Percentiles rank a stretch among this genome's conserved stretches.
These are phyloP conservation scores for Dendrobium nobile DNA, from an alignment of 106 monocot genomes.

Conservation along the genomic window DNA sequence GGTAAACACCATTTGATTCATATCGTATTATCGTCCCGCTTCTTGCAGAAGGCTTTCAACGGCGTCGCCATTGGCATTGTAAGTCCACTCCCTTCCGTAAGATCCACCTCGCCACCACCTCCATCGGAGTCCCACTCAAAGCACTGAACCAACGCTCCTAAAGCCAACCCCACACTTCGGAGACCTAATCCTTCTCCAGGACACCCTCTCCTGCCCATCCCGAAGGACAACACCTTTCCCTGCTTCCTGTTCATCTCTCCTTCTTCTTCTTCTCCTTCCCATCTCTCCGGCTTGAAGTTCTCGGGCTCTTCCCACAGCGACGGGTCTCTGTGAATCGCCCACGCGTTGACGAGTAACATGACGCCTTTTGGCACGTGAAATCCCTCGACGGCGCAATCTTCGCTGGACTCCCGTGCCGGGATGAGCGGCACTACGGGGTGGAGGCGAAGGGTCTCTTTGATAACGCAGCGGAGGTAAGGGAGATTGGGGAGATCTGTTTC, in stretches of 20 bases:
- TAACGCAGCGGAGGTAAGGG: constrained; percentile 9
- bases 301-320: background rate
- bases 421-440: constrained; percentile 6
- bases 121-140: constrained; percentile 30
- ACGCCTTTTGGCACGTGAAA: constrained; percentile 2
- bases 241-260: background rate
- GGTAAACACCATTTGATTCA: too few relatives aligned
- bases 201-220: constrained; percentile 35
- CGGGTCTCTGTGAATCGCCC: constrained; percentile 12
- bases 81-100: constrained; percentile 12
- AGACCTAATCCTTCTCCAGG: constrained; percentile 24
- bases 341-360: constrained; percentile 13
- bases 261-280: background rate
- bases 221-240: constrained; percentile 16
- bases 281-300: constrained; percentile 12
- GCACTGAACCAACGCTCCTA: constrained; percentile 24
- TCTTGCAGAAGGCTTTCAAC: background rate
- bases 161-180: constrained; percentile 1
- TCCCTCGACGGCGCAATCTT: constrained; percentile 11
- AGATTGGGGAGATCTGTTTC: constrained; percentile 14
- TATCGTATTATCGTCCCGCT: background rate
- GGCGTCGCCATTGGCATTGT: constrained; percentile 16
- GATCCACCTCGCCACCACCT: constrained; percentile 11
- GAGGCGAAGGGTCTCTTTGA: constrained; percentile 15
- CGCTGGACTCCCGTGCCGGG: constrained; percentile 8